Conservation (phyloP, 768 basidiomycete genomes). For the Terana coerulea region DNA sequence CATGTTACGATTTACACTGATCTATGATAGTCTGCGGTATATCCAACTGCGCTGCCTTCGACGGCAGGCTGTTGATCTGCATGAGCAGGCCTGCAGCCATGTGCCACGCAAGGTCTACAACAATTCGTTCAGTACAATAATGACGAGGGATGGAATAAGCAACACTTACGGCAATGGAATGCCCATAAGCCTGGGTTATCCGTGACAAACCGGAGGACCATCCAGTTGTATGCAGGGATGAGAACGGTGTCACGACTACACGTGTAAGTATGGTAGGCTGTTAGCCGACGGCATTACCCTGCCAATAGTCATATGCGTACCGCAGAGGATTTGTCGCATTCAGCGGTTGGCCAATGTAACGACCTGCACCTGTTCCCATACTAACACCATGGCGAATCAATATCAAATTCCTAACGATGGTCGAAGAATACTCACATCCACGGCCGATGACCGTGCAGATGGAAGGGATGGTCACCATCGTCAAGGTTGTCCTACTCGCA, state of each 20-base stretch:
- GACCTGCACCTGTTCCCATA: slow-evolving; percentile 33
- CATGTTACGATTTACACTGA: slow-evolving; percentile 29
- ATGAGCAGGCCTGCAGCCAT: slow-evolving; percentile 36
- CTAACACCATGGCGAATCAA: slow-evolving; percentile 24
- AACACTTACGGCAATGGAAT: slow-evolving; percentile 38
- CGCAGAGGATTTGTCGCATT: slow-evolving; percentile 33
- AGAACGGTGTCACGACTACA: slow-evolving; percentile 37
- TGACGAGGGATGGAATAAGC: no score
- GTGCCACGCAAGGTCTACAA: slow-evolving; percentile 9
- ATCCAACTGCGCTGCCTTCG: slow-evolving; percentile 29
- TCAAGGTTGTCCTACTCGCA: slow-evolving; percentile 20
- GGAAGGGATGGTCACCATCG: slow-evolving; percentile 34
- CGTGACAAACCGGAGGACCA: slow-evolving; percentile 36
- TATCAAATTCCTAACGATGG: background rate
- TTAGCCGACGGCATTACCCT: background rate
- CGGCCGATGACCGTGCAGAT: slow-evolving; percentile 33
- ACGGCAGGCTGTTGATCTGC: slow-evolving; percentile 37
- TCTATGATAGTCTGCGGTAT: slow-evolving; percentile 31
- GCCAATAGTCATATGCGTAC: slow-evolving; percentile 13
- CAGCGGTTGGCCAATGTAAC: slow-evolving; percentile 28
- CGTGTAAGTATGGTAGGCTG: background rate
- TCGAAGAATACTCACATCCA: slow-evolving; percentile 10
- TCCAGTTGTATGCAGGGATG: slow-evolving; percentile 35
- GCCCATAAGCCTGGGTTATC: slow-evolving; percentile 46
- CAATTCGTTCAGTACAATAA: background rate